Percentiles rank a stretch among this genome's conserved stretches.
Evolutionary conservation across 305 asterid species (phyloP).

Genomic region (Fraxinus angustifolia): DNA sequence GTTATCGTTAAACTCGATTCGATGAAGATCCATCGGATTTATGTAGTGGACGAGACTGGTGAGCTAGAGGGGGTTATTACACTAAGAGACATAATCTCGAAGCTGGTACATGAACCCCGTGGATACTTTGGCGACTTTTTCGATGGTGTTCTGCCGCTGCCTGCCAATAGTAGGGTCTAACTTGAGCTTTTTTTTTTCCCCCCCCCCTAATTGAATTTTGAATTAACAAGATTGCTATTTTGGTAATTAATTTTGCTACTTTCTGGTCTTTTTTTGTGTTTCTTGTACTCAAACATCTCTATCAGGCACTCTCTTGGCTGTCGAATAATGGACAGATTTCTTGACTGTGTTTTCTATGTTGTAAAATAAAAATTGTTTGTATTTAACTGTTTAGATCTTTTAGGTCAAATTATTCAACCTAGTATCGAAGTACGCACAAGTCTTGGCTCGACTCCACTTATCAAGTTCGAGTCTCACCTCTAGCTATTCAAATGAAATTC

Average conservation of each 20-base stretch:
- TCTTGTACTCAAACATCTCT: background rate
- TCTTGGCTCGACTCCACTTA: no score
- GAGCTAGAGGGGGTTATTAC: constrained; percentile 76
- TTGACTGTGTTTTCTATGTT: constrained; percentile 1
- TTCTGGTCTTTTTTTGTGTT: background rate
- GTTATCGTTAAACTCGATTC: constrained; percentile 69
- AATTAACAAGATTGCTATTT: constrained; percentile 1
- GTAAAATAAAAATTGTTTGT: background rate
- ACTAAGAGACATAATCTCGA: constrained; percentile 84
- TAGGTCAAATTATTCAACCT: no score
- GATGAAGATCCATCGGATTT: constrained; percentile 71
- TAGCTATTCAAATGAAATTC: background rate
- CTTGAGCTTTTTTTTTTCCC: background rate
- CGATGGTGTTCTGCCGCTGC: constrained; percentile 86
- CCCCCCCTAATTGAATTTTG: background rate
- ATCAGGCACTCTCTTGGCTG: background rate
- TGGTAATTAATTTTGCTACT: constrained; percentile 16
- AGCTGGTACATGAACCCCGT: constrained; percentile 90
- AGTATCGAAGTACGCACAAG: background rate
- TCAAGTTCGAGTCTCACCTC: background rate
- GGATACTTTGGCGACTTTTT: constrained; percentile 97
- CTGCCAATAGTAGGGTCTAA: constrained; percentile 78
- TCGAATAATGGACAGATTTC: constrained; percentile 6
- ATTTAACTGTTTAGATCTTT: background rate
- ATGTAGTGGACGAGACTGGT: constrained; percentile 62